Evolutionary conservation across 257 asterid species (phyloP).

Genomic region (Solanum chmielewskii): DNA sequence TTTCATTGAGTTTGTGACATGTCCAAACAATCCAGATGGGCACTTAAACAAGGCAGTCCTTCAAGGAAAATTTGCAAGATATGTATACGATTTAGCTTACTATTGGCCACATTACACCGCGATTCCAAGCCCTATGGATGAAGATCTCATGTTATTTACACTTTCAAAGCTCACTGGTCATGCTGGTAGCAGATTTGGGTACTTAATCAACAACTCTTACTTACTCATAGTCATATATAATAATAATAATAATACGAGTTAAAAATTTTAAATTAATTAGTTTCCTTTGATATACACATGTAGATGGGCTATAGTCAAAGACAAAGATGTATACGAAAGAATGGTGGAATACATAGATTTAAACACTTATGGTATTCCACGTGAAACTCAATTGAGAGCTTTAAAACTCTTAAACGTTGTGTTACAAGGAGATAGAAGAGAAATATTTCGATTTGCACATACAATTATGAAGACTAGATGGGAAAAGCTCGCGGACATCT

Average conservation of each 20-base stretch:
- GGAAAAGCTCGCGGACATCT: neutral
- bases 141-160: slow-evolving; percentile 10
- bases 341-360: neutral
- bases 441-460: slow-evolving; percentile 4
- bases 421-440: neutral
- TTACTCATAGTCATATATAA: neutral
- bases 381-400: slow-evolving; percentile 13
- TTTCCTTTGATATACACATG: neutral
- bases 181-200: slow-evolving; percentile 5
- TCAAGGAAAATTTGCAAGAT: neutral
- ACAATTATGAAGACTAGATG: neutral
- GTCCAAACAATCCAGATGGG: slow-evolving; percentile 11
- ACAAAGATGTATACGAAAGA: neutral
- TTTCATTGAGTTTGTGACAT: slow-evolving; percentile 5
- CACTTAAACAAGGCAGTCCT: neutral
- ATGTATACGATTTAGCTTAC: slow-evolving; percentile 7
- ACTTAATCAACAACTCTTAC: neutral
- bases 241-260: neutral
- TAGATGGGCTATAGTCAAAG: slow-evolving; percentile 15
- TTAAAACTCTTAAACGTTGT: slow-evolving; percentile 1
- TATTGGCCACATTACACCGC: slow-evolving; percentile 14
- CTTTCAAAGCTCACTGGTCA: slow-evolving; percentile 9
- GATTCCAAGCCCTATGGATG: neutral
- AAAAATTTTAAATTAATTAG: neutral
- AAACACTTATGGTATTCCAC: neutral